Evolutionary conservation across 139 green algal genomes (phyloP).

Genomic region (Yamagishiella unicocca): DNA sequence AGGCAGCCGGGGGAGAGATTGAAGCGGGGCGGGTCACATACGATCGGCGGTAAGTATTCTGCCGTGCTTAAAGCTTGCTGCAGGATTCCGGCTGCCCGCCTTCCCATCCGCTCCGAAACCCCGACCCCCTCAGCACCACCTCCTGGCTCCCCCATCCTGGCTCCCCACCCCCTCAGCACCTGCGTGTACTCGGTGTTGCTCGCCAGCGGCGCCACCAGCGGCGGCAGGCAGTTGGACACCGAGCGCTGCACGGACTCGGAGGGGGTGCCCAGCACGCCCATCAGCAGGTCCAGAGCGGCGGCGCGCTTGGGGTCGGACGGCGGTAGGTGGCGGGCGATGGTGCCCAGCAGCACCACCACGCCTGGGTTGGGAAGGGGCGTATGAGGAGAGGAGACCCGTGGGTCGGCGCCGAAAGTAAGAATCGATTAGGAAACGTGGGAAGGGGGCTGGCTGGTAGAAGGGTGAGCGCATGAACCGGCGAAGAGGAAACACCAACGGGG

Average conservation of each 20-base stretch:
- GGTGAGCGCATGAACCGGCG: too few species aligned
- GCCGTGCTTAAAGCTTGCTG: too few species aligned
- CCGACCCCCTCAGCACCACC: too few species aligned
- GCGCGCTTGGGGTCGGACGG: conserved; percentile 74
- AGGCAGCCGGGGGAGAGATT: too few species aligned
- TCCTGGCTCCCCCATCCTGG: not conserved
- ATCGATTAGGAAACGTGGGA: too few species aligned
- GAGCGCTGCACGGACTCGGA: conserved; percentile 91
- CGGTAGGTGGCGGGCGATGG: conserved; percentile 87
- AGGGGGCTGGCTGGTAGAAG: too few species aligned
- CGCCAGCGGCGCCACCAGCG: conserved; percentile 79
- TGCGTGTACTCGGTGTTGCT: conserved; percentile 50
- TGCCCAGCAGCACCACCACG: conserved; percentile 94
- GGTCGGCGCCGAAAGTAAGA: not conserved
- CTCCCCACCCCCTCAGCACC: not conserved
- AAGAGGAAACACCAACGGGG: too few species aligned
- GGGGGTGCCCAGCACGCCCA: conserved; percentile 90
- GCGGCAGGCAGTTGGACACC: conserved; percentile 89
- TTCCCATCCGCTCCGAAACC: not conserved
- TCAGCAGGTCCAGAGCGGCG: conserved; percentile 65
- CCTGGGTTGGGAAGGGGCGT: conserved; percentile 43
- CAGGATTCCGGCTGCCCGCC: too few species aligned
- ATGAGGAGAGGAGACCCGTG: not conserved
- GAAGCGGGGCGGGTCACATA: too few species aligned
- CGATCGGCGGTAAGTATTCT: too few species aligned